A percentile compares a stretch with the other conserved stretches of the same genome.
Conservation (phyloP, 257 asterid species). For the Solanum sitiens region DNA sequence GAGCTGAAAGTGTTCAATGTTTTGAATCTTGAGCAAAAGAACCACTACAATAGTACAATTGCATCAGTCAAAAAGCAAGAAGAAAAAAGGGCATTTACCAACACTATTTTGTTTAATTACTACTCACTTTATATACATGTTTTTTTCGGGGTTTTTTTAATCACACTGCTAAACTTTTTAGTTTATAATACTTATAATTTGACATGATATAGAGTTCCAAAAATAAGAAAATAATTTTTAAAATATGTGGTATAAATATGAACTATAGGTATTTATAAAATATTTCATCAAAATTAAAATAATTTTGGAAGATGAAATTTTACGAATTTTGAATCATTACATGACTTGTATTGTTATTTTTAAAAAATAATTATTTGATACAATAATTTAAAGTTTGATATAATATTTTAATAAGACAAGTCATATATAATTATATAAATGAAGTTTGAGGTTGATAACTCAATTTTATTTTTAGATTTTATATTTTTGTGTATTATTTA, state of each 20-base stretch:
- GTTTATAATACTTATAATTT: background rate
- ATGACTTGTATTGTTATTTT: background rate
- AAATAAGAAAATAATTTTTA: too few relatives aligned
- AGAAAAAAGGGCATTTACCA: background rate
- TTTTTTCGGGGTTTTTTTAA: background rate
- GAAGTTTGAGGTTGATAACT: too few relatives aligned
- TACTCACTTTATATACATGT: background rate
- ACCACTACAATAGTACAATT: background rate
- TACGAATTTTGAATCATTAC: background rate
- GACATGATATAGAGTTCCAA: too few relatives aligned
- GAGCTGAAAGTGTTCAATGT: background rate
- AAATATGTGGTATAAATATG: too few relatives aligned
- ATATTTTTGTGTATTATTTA: too few relatives aligned
- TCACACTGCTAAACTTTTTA: background rate
- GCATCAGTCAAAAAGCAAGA: background rate
- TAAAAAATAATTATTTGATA: background rate
- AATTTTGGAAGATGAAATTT: background rate
- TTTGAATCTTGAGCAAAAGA: background rate
- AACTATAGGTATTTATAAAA: too few relatives aligned
- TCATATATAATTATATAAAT: too few relatives aligned
- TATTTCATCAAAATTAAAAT: too few relatives aligned
- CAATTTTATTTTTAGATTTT: too few relatives aligned
- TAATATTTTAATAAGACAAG: too few relatives aligned
- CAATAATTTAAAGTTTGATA: too few relatives aligned
- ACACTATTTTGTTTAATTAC: background rate